Evolutionary conservation across 1,284 basidiomycete species (phyloP), one percentile per base, ranked within the genome.

Genomic region (Tylopilus orsonianus): DNA sequence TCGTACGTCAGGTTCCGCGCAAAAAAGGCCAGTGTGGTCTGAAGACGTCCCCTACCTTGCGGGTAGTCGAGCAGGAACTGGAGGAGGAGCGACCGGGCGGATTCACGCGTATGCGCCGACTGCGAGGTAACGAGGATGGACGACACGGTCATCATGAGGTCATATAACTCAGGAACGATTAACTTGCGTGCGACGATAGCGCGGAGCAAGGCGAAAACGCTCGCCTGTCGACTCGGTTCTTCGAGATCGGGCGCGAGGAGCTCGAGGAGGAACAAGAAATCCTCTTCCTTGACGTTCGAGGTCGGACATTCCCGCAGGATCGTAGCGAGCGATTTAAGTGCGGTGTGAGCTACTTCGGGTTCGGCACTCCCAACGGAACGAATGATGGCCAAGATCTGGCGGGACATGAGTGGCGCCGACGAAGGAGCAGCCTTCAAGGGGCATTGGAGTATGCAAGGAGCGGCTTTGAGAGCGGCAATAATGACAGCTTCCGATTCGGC

Each of bases 51-150:
- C 59, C 93, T 90, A 30, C 97, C 97, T 67, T 99, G 97, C 2
- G 97, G 97, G 62, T 99, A 99, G 62, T 99, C 96, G 33, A 99
- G 82, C 49, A 99, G 74, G 78, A 99, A 99, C 62, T 97, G 93
- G 36, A 99, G 80, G 33, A 96, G 80, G 26, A 94, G 83, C 33
- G 88, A 83, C 19, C 97, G 87, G 59, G 92, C 96, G 1, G 91
- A 81, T 62, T 97, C 95, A 61, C 95, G 93, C 8, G 97, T 93
- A 56, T 92, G 88, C 0, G 84, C 69, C 10, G 92, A 92, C 68
- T 99, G 96, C 58, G 83, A 94, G 8, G 93, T 97, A 34, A 99
- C 93, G 77, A 97, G 87, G 61, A 97, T 85, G 61, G 93, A 87
- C 2, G 92, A 86, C n/a, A 99, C 86, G 55, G 87, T 87, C 55